phyloP scores from a whole-genome alignment of 305 asterid genomes.

The Fraxinus albicans region DNA sequence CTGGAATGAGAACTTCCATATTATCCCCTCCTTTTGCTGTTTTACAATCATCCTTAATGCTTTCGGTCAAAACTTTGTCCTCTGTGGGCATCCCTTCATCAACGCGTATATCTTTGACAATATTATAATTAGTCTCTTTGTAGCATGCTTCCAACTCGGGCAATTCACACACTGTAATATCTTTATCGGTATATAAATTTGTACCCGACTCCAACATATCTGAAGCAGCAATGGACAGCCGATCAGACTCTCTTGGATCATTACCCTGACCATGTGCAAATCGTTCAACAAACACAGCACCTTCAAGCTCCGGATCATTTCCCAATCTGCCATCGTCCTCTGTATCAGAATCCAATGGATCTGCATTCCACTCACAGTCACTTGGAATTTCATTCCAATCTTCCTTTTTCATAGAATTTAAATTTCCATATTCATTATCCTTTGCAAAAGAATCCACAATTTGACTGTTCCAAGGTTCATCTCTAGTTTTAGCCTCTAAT shows the following conservation, averaged over 20 bases:
- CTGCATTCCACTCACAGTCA: slow-evolving; percentile 23
- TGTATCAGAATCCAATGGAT: slow-evolving; percentile 29
- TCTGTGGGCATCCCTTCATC: slow-evolving; percentile 57
- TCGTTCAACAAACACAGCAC: slow-evolving; percentile 23
- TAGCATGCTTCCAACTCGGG: slow-evolving; percentile 49
- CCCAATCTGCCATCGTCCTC: slow-evolving; percentile 24
- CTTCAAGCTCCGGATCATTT: slow-evolving; percentile 27
- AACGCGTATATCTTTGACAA: slow-evolving; percentile 56
- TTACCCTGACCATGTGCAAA: slow-evolving; percentile 19
- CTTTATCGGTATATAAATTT: slow-evolving; percentile 39
- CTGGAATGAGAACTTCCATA: slow-evolving; percentile 20
- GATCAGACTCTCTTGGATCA: background rate
- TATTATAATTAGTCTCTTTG: slow-evolving; percentile 38
- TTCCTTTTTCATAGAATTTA: slow-evolving; percentile 18
- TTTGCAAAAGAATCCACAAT: slow-evolving; percentile 27
- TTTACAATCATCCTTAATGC: slow-evolving; percentile 23
- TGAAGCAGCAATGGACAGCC: background rate
- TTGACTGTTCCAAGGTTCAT: slow-evolving; percentile 37
- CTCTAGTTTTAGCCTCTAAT: slow-evolving; percentile 25
- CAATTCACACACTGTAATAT: slow-evolving; percentile 37
- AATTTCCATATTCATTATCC: slow-evolving; percentile 22
- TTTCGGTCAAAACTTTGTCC: slow-evolving; percentile 31
- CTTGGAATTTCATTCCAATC: slow-evolving; percentile 23
- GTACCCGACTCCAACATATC: background rate
- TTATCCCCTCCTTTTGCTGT: slow-evolving; percentile 9